Conservation (phyloP, 1,139 yeast genomes). For the Nematodospora anomalae region DNA sequence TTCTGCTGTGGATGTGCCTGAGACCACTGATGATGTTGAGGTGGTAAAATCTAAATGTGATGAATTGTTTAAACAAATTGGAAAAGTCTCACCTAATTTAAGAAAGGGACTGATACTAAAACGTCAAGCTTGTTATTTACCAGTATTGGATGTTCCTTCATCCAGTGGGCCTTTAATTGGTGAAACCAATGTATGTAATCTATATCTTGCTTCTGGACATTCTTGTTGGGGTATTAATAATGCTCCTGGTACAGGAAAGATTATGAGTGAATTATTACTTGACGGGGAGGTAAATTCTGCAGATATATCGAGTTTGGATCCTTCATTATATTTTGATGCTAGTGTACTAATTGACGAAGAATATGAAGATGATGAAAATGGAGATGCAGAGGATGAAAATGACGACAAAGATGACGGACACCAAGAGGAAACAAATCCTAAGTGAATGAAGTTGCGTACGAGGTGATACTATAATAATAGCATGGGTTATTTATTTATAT, state of each 20-base stretch:
- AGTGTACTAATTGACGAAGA: conserved; percentile 48
- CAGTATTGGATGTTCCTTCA: conserved; percentile 89
- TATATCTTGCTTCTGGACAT: conserved; percentile 88
- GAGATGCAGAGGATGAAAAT: conserved; percentile 7
- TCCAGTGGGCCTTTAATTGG: conserved; percentile 94
- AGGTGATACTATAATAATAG: no score
- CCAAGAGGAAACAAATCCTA: neutral
- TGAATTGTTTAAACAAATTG: conserved; percentile 78
- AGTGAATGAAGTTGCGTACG: conserved; percentile 4
- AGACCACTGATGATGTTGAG: conserved; percentile 89
- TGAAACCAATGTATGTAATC: conserved; percentile 78
- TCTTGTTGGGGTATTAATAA: conserved; percentile 99
- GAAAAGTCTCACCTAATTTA: conserved; percentile 71
- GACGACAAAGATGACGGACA: conserved; percentile 5
- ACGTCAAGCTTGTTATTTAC: conserved; percentile 93
- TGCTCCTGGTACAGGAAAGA: conserved; percentile 94
- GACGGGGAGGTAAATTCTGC: conserved; percentile 85
- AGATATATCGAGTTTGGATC: conserved; percentile 78
- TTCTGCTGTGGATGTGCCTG: conserved; percentile 86
- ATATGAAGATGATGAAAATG: conserved; percentile 27
- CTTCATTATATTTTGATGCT: conserved; percentile 83
- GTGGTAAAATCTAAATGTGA: conserved; percentile 88
- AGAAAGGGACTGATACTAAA: conserved; percentile 74
- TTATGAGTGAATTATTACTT: conserved; percentile 81
- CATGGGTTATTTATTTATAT: no score